Evolutionary conservation across 306 rosid species (phyloP).

Genomic region (Dryas alaskensis): DNA sequence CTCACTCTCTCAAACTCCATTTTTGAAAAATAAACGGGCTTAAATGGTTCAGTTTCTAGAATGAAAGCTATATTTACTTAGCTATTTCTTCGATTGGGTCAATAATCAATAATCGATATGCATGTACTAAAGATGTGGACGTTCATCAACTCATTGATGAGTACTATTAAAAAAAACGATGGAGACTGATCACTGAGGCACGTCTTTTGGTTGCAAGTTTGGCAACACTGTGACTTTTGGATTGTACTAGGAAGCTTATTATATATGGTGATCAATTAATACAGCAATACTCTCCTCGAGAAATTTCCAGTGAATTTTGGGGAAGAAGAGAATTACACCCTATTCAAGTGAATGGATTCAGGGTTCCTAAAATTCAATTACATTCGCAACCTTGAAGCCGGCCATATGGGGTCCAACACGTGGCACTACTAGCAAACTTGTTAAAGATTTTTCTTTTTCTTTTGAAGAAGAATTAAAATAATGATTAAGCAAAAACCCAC

Average conservation of each 20-base stretch:
- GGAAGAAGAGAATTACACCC: too few relatives aligned
- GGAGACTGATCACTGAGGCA: conserved; percentile 24
- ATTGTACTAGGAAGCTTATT: conserved; percentile 15
- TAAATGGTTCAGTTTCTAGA: neutral
- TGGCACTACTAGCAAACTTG: neutral
- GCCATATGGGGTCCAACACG: neutral
- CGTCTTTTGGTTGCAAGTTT: conserved; percentile 22
- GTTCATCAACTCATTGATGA: conserved; percentile 12
- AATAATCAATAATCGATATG: neutral
- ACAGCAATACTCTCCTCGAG: too few relatives aligned
- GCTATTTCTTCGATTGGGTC: neutral
- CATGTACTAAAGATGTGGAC: conserved; percentile 29
- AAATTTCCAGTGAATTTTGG: too few relatives aligned
- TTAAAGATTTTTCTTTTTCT: neutral
- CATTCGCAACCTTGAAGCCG: too few relatives aligned
- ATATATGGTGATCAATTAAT: neutral
- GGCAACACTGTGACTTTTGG: conserved; percentile 12
- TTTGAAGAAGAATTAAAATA: conserved; percentile 4
- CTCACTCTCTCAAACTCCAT: too few relatives aligned
- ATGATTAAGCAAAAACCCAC: conserved; percentile 4
- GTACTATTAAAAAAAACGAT: neutral
- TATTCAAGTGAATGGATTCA: too few relatives aligned
- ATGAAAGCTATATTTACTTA: conserved; percentile 3
- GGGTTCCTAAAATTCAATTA: too few relatives aligned
- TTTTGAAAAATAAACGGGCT: too few relatives aligned